Evolutionary conservation across 2,329 filamentous ascomycete species (phyloP).

Genomic region (Neonectria hederae): DNA sequence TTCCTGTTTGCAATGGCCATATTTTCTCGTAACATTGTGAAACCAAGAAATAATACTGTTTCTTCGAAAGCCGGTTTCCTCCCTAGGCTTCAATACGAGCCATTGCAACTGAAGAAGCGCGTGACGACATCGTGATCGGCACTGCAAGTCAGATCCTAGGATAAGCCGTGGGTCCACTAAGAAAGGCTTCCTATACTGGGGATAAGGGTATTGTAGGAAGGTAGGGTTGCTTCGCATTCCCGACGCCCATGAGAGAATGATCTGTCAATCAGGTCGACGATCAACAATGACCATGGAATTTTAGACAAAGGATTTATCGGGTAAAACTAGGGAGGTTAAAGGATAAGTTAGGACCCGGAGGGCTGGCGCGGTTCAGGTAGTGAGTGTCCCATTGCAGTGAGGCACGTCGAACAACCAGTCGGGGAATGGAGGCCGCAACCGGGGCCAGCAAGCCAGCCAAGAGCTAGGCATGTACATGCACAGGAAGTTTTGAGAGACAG

Average conservation of each 20-base stretch:
- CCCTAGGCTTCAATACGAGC: background rate
- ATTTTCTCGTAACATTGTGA: background rate
- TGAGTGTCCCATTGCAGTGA: constrained; percentile 13
- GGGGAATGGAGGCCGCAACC: constrained; percentile 8
- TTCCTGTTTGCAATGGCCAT: background rate
- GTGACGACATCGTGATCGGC: constrained; percentile 21
- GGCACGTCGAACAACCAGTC: constrained; percentile 9
- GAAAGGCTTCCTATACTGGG: background rate
- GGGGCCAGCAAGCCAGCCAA: constrained; percentile 7
- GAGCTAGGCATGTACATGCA: background rate
- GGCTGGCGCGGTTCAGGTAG: background rate
- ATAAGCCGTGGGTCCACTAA: constrained; percentile 9
- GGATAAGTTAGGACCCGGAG: constrained; percentile 3
- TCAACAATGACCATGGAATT: too few relatives aligned
- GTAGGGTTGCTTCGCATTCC: constrained; percentile 6
- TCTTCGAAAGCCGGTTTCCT: background rate
- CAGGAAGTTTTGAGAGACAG: background rate
- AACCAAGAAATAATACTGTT: background rate
- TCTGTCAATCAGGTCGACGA: background rate
- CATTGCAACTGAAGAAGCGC: background rate
- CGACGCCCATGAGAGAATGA: background rate
- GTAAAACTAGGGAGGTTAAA: background rate
- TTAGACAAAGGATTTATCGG: background rate
- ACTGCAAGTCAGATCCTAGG: constrained; percentile 22
- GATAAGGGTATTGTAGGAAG: constrained; percentile 2